Evolutionary conservation across 495 filamentous ascomycete species (phyloP), one percentile per base, ranked within the genome.

Genomic region (Aspergillus incahuasiensis): DNA sequence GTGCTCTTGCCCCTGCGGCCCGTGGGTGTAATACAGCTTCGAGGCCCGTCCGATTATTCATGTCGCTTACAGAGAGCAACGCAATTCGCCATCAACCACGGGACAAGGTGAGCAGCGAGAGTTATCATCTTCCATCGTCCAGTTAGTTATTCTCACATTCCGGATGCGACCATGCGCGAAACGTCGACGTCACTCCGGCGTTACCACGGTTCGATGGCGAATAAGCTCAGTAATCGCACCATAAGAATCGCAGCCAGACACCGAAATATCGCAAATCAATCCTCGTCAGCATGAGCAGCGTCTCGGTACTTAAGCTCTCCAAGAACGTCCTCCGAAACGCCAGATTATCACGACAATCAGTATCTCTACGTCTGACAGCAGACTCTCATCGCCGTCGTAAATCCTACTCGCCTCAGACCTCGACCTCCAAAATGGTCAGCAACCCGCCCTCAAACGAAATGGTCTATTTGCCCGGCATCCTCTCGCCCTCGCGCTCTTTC

Each of bases 401-500:
- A 18, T 25, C 13, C 11, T 40, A 34, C 30, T 48, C 46, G 5
- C 16, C 25, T 15, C 40, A 47, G 16, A 58, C 41, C 32, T 35
- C 32, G 6, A 15, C 8, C 12, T 6, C 6, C 58, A 66, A 63
- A 38, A 68, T 66, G 61, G 48, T 59, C 30, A 59, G 61, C 35
- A 63, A 73, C n/a, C 74, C 71, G 19, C 80, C 78, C 24, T 69
- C 68, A 51, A 75, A 82, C 45, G 69, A 83, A 59, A 85, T 86
- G 82, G 74, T 73, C 40, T 76, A 82, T 65, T 79, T 86, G 55
- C 77, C 80, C 9, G 60, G 70, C 16, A 76, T 86, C 67, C 75
- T 78, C 18, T 74, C 73, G 4, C 60, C 74, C n/a, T 70, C 80
- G 32, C 74, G 78, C 0, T 66, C 75, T 19, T 85, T 80, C 38